These are phyloP conservation scores for Boletus tylopilopsis DNA, from an alignment of 768 basidiomycete genomes.

Conservation along the genomic window DNA sequence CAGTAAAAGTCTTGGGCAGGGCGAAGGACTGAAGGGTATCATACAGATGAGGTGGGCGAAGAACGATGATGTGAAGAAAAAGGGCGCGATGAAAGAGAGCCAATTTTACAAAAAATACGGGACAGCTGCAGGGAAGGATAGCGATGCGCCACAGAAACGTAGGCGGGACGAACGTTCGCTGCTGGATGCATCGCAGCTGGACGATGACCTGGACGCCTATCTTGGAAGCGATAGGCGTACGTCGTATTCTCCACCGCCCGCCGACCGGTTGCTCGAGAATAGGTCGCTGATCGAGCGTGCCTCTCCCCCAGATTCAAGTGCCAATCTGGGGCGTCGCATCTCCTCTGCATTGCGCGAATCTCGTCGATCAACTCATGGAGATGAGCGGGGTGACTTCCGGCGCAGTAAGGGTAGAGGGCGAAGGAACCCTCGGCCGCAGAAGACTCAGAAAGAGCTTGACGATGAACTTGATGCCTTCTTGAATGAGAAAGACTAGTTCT, in stretches of 20 bases:
- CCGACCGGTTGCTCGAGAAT: conserved; percentile 56
- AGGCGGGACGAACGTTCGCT: conserved; percentile 32
- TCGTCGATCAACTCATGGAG: conserved; percentile 18
- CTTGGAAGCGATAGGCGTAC: conserved; percentile 43
- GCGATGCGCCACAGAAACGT: conserved; percentile 36
- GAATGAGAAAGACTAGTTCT: conserved; percentile 42
- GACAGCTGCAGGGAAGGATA: conserved; percentile 56
- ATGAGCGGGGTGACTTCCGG: conserved; percentile 25
- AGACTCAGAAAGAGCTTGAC: conserved; percentile 75
- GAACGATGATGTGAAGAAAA: conserved; percentile 70
- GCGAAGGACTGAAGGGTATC: conserved; percentile 60
- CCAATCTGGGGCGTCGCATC: conserved; percentile 43
- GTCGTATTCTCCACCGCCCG: conserved; percentile 49
- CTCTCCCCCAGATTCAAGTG: conserved; percentile 40
- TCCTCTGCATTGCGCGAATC: conserved; percentile 33
- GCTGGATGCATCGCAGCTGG: conserved; percentile 45
- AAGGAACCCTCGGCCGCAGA: conserved; percentile 41
- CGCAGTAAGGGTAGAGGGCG: conserved; percentile 34
- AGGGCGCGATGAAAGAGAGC: conserved; percentile 67
- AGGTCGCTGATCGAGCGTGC: conserved; percentile 57
- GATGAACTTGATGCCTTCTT: conserved; percentile 81
- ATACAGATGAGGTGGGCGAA: conserved; percentile 78
- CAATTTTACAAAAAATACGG: conserved; percentile 81
- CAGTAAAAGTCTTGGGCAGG: conserved; percentile 63
- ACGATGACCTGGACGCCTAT: conserved; percentile 69